Evolutionary conservation across 164 flowering plant species (phyloP).

Genomic region (Tetracentron sinense): DNA sequence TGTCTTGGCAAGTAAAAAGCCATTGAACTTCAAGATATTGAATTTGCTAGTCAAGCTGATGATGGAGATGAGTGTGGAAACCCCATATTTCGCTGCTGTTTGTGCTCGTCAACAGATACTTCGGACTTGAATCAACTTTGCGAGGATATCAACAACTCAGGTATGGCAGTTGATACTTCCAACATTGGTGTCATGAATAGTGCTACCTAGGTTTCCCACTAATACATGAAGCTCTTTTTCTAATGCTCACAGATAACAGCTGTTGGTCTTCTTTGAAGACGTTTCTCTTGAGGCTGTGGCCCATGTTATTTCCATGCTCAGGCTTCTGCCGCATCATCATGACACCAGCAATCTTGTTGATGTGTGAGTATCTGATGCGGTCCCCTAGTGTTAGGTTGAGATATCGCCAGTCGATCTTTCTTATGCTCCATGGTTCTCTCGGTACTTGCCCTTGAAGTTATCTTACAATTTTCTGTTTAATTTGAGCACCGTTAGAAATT

Average conservation of each 20-base stretch:
- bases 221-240: too few relatives aligned
- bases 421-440: conserved; percentile 82
- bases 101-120: conserved; percentile 85
- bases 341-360: conserved; percentile 84
- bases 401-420: conserved; percentile 72
- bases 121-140: conserved; percentile 55
- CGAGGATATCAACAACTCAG: conserved; percentile 62
- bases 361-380: conserved; percentile 97
- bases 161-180: conserved; percentile 26
- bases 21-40: conserved; percentile 61
- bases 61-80: conserved; percentile 80
- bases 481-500: not conserved
- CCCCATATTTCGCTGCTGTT: conserved; percentile 89
- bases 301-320: conserved; percentile 90
- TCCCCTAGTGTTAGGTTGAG: conserved; percentile 68
- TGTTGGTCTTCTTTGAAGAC: conserved; percentile 94
- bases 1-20: conserved; percentile 59
- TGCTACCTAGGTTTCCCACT: too few relatives aligned
- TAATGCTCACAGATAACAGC: conserved; percentile 53
- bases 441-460: conserved; percentile 37
- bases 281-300: conserved; percentile 84
- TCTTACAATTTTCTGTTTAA: conserved; percentile 1
- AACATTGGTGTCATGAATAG: not conserved
- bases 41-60: conserved; percentile 81
- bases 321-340: conserved; percentile 87